Conservation (phyloP, 768 basidiomycete species). For the Auriscalpium vulgare region DNA sequence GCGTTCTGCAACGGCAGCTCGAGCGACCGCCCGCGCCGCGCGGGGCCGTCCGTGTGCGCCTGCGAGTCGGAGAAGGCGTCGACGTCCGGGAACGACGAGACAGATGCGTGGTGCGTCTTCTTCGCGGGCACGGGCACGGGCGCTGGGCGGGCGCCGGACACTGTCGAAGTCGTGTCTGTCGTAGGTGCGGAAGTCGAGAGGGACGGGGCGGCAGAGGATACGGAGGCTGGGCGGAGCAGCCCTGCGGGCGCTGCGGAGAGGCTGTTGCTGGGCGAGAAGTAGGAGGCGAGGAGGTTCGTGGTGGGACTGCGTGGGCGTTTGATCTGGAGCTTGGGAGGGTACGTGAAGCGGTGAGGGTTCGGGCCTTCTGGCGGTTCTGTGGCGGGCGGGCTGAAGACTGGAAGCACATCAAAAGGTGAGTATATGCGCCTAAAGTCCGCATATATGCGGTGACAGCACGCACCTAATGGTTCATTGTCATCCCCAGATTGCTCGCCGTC, state of each 20-base stretch:
- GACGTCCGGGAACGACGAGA: neutral
- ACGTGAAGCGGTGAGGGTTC: neutral
- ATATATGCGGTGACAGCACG: neutral
- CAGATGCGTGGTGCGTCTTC: neutral
- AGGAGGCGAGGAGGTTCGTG: neutral
- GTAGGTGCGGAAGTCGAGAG: neutral
- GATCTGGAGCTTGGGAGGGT: neutral
- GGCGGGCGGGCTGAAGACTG: neutral
- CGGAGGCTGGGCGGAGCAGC: neutral
- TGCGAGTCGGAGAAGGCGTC: neutral
- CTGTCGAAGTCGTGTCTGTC: neutral
- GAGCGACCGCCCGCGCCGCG: slow-evolving; percentile 9
- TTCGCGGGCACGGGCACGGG: neutral
- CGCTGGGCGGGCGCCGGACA: neutral
- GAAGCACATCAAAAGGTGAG: neutral
- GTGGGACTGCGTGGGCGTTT: slow-evolving; percentile 1
- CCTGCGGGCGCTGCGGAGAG: neutral
- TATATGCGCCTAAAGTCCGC: neutral
- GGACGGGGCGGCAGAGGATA: neutral
- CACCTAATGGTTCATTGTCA: neutral
- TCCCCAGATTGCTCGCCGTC: neutral
- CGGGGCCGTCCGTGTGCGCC: neutral
- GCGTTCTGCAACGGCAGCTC: neutral
- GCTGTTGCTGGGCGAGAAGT: neutral
- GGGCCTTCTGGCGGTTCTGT: neutral